Evolutionary conservation across 768 basidiomycete genomes (phyloP), one percentile per base, ranked within the genome.

Genomic region (Leucocoprinus sp.): DNA sequence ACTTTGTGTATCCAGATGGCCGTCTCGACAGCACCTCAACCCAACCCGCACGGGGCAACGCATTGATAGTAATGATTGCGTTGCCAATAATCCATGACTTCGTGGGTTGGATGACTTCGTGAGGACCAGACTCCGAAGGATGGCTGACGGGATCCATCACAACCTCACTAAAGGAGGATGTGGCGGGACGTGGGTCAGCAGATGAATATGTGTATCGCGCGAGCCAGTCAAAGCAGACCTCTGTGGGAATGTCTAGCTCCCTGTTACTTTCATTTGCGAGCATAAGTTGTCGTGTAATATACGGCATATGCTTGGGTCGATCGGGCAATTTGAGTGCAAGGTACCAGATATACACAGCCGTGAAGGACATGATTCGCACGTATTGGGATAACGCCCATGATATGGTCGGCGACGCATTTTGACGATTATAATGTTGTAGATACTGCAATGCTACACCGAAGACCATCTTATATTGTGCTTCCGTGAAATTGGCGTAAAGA

Each of bases 141-240:
- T 79, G 74, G 0, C 68, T 47, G 24, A 52, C 55, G 39, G 63
- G 63, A 1, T 78, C 71, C 75, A 84, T 82, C 41, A 95, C 72
- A 42, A 93, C 78, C 27, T 93, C 85, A 50, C 74, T 78, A 44
- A 97, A 72, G 41, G 83, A 70, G 1, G 89, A 90, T 24, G 71
- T 74, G 1, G 91, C 78, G 2, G 95, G 91, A 12, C 87, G 78
- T 1, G 95, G 93, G 58, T 96, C 93, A 12, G 92, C 91, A 55
- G 85, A 92, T 11, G 84, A 91, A 55, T 93, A 97, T 0, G 95
- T 85, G 59, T 96, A 96, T 14, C 96, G 75, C 8, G 91, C 85
- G 14, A 99, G 72, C 92, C 93, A 98, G 60, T 99, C 96, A 57
- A 98, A 93, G 63, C 91, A 95, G 27, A 98, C 95, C 58, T 97